These are phyloP conservation scores for Davidsoniella virescens DNA, from an alignment of 2,329 filamentous ascomycete species.

Conservation along the genomic window DNA sequence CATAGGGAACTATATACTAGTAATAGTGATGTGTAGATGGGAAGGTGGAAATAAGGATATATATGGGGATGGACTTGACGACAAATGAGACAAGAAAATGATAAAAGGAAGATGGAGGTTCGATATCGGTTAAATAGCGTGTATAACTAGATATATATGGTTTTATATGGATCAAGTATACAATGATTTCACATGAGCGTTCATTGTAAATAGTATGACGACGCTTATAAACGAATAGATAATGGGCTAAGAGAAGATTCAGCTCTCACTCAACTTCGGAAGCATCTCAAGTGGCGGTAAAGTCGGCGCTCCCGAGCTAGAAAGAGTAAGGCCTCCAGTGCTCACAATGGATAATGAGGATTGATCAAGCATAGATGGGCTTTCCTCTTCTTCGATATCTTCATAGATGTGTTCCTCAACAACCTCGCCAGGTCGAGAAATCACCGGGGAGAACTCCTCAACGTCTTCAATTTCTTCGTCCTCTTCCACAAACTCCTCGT, in stretches of 20 bases:
- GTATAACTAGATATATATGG: neutral
- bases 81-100: neutral
- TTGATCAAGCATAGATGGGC: constrained; percentile 4
- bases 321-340: constrained; percentile 1
- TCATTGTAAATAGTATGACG: too few species aligned
- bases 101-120: neutral
- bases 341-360: constrained; percentile 3
- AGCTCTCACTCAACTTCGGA: constrained; percentile 8
- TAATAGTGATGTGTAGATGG: too few species aligned
- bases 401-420: constrained; percentile 14
- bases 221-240: neutral
- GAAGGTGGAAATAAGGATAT: too few species aligned
- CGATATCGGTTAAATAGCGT: neutral
- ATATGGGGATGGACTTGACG: neutral
- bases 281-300: constrained; percentile 7
- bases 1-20: too few species aligned
- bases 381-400: constrained; percentile 14
- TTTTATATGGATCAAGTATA: too few species aligned
- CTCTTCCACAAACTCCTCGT: constrained; percentile 32
- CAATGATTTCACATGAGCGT: too few species aligned
- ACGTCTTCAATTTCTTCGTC: constrained; percentile 33
- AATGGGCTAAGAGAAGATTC: neutral
- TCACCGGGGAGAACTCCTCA: constrained; percentile 16
- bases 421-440: constrained; percentile 5
- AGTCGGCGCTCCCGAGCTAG: constrained; percentile 4